These are phyloP conservation scores for Cercospora beticola DNA, from an alignment of 2,329 filamentous ascomycete species.

Conservation along the genomic window DNA sequence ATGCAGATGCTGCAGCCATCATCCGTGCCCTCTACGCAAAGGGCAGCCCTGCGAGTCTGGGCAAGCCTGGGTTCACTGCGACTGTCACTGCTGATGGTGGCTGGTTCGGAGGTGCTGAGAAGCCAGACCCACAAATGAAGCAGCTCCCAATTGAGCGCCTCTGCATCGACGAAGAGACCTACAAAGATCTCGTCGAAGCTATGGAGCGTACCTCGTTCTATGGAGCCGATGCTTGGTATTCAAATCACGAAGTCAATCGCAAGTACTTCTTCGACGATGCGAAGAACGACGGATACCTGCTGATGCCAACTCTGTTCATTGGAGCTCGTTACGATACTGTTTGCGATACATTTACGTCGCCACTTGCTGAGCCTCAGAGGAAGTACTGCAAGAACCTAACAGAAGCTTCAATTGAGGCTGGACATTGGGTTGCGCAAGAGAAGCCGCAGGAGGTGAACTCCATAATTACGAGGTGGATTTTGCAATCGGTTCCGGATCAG, in stretches of 20 bases:
- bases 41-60: conserved; percentile 29
- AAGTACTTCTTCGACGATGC: conserved; percentile 43
- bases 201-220: conserved; percentile 46
- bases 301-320: conserved; percentile 42
- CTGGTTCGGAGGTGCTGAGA: conserved; percentile 36
- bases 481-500: conserved; percentile 22
- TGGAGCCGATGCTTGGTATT: conserved; percentile 44
- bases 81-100: conserved; percentile 32
- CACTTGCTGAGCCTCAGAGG: conserved; percentile 40
- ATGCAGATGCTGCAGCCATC: conserved; percentile 29
- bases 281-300: conserved; percentile 38
- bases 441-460: conserved; percentile 31
- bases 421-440: conserved; percentile 34
- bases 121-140: conserved; percentile 29
- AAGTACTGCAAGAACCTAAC: conserved; percentile 42
- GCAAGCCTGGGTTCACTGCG: conserved; percentile 32
- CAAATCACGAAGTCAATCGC: conserved; percentile 46
- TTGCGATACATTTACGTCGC: conserved; percentile 39
- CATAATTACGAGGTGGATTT: conserved; percentile 30
- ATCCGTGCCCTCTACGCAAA: conserved; percentile 32
- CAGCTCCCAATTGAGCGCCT: conserved; percentile 36
- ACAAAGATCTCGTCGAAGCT: conserved; percentile 35
- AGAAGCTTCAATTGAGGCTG: conserved; percentile 30
- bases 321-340: conserved; percentile 43
- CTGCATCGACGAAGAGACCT: conserved; percentile 34